These are phyloP conservation scores for Actinomortierella ambigua DNA, from an alignment of 371 early-diverging fungal genomes.

Conservation along the genomic window DNA sequence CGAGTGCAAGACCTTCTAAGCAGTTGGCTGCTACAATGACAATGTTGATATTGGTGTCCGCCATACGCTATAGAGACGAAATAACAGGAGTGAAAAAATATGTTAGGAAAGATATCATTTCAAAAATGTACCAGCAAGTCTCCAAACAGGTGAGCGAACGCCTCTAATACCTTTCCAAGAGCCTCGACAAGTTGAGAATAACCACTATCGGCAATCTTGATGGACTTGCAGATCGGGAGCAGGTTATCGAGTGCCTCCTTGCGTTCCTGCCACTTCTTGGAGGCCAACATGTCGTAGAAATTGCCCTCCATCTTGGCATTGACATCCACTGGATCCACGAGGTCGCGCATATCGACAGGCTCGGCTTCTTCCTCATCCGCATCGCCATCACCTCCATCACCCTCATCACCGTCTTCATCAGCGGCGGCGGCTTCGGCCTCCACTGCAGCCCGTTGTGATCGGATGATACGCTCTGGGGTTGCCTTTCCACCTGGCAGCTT, in stretches of 20 bases:
- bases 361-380: conserved; percentile 58
- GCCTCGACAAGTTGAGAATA: conserved; percentile 82
- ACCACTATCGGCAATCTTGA: conserved; percentile 77
- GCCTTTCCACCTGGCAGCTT: conserved; percentile 72
- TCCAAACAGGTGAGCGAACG: background rate
- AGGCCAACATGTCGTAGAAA: conserved; percentile 71
- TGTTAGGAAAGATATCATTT: no score
- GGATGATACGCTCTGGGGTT: conserved; percentile 70
- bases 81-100: conserved; percentile 2
- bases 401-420: conserved; percentile 24
- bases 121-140: background rate
- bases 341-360: conserved; percentile 76
- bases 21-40: conserved; percentile 80
- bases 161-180: conserved; percentile 72
- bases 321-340: conserved; percentile 92
- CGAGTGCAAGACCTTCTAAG: conserved; percentile 85
- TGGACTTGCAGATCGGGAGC: conserved; percentile 68
- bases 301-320: conserved; percentile 80
- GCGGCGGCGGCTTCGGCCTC: conserved; percentile 57
- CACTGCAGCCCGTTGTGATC: conserved; percentile 74
- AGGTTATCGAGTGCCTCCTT: conserved; percentile 89
- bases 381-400: conserved; percentile 29
- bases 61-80: conserved; percentile 58
- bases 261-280: conserved; percentile 96
- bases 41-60: conserved; percentile 89